A percentile compares a stretch with the other conserved stretches of the same genome.
Evolutionary conservation across 192 early-diverging fungal genomes (phyloP).

Genomic region (Rhizoclosmatium globosum): DNA sequence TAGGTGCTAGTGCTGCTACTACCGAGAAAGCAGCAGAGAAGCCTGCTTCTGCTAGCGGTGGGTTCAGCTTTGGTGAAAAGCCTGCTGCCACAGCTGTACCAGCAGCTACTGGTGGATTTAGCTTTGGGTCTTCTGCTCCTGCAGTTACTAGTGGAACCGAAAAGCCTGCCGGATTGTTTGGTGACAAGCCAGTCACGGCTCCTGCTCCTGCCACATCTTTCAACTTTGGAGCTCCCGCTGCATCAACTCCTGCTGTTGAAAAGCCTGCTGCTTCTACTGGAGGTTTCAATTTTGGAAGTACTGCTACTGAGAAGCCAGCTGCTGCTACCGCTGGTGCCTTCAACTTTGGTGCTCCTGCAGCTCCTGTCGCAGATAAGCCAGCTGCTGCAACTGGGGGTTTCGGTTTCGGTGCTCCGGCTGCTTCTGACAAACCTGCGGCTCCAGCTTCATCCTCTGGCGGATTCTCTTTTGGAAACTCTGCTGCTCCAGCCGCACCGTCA

Average conservation of each 20-base stretch:
- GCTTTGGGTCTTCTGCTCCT: background rate
- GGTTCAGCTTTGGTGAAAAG: background rate
- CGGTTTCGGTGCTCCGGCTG: background rate
- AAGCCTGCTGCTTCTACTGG: background rate
- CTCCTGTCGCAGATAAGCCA: background rate
- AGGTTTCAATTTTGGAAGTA: background rate
- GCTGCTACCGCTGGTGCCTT: background rate
- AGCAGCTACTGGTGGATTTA: background rate
- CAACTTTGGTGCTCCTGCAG: background rate
- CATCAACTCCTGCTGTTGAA: slow-evolving; percentile 8
- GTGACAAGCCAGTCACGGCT: background rate
- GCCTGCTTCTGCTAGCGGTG: background rate
- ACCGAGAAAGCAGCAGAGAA: background rate
- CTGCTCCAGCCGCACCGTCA: background rate
- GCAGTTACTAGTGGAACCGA: background rate
- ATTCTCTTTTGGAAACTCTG: slow-evolving; percentile 4
- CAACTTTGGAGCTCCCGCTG: background rate
- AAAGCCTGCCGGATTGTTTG: background rate
- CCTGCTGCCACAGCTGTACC: background rate
- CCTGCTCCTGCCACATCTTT: background rate
- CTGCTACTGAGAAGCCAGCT: background rate
- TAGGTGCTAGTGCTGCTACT: background rate
- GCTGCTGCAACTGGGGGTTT: background rate
- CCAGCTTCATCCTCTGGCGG: background rate
- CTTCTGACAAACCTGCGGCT: background rate